A percentile compares a stretch with the other conserved stretches of the same genome.
Conservation (phyloP, 257 asterid genomes). For the Paulownia fortunei region DNA sequence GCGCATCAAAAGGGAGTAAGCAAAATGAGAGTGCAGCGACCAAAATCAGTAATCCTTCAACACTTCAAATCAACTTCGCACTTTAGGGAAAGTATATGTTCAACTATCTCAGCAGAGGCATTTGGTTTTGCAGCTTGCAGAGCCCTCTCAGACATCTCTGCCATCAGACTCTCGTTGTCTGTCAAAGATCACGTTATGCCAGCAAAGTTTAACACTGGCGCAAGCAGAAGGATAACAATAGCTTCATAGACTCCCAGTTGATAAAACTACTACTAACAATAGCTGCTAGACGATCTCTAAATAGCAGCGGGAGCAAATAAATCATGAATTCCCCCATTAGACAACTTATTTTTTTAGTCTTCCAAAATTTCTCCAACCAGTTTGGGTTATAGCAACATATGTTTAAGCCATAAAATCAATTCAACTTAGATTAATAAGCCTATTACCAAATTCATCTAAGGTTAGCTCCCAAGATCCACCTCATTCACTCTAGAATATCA, state of each 20-base stretch:
- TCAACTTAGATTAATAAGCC: too few relatives aligned
- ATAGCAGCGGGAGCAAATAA: not conserved
- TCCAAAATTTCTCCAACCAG: too few relatives aligned
- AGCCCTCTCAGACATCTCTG: conserved; percentile 59
- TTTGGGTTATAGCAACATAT: too few relatives aligned
- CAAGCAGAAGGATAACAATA: not conserved
- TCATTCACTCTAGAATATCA: too few relatives aligned
- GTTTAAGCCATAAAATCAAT: too few relatives aligned
- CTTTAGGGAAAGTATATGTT: conserved; percentile 43
- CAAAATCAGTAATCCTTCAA: not conserved
- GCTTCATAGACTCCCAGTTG: not conserved
- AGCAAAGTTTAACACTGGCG: too few relatives aligned
- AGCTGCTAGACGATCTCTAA: not conserved
- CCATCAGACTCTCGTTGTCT: conserved; percentile 48
- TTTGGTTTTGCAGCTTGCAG: conserved; percentile 54
- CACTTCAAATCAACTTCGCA: not conserved
- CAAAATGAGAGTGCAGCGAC: too few relatives aligned
- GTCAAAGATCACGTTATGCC: conserved; percentile 18
- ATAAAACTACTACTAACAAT: not conserved
- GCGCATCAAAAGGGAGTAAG: too few relatives aligned
- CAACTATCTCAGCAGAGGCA: conserved; percentile 55
- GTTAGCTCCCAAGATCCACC: too few relatives aligned
- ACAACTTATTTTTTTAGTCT: too few relatives aligned
- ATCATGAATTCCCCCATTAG: not conserved
- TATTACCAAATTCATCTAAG: too few relatives aligned